Base-by-base conservation (phyloP, 2,329 filamentous ascomycete species). In the Salinomyces thailandicus region DNA sequence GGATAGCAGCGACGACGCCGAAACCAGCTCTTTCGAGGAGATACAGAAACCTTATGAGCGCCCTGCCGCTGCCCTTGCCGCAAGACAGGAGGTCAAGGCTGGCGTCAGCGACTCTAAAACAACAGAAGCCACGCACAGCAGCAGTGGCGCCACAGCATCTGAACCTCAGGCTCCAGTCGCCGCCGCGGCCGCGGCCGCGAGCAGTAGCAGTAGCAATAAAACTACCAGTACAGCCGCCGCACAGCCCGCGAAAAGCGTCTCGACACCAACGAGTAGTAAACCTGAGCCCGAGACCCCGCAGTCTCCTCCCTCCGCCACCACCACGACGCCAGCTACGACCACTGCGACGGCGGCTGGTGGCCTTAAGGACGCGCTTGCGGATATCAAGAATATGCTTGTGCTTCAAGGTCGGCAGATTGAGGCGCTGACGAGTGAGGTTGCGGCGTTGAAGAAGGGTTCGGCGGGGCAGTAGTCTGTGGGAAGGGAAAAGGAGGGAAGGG, bases 1-100 rank as follows among this genome's bases (percentile, higher is more conserved):
- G 7, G 70, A 72, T 2, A 69, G 75, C 13, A 76, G 79, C 31
- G n/a, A 26, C 22, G 4, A 26, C 22, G 71, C 73, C 18, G 77
- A 79, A 31, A 71, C 73, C 18, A 89, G 84, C 1, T 85, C 80
- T 62, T 95, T 95, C 48, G 87, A 95, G 56, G 85, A 94, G 55
- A 72, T 91, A 19, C 62, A 80, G 19, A 85, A 85, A 55, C 83
- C 85, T 14, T 64, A 74, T 8, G 80, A 84, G 49, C 79, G 81
- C 31, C 64, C 64, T 15, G 51, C 62, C 3, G 47, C 47, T 36
- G 22, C 28, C 15, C 38, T 33, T 28, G 37, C 40, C 19, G 43
- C 39, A 41, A 35, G 41, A 36, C 50, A 48, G 37, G 50, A 48
- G 28, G 42, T 38, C 17, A 38, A 46, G 27, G 26, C 33, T 30